Percentiles rank a stretch among this genome's conserved stretches.
phyloP scores from a whole-genome alignment of 2,329 filamentous ascomycete genomes.

The Hirsutella minnesotensis region DNA sequence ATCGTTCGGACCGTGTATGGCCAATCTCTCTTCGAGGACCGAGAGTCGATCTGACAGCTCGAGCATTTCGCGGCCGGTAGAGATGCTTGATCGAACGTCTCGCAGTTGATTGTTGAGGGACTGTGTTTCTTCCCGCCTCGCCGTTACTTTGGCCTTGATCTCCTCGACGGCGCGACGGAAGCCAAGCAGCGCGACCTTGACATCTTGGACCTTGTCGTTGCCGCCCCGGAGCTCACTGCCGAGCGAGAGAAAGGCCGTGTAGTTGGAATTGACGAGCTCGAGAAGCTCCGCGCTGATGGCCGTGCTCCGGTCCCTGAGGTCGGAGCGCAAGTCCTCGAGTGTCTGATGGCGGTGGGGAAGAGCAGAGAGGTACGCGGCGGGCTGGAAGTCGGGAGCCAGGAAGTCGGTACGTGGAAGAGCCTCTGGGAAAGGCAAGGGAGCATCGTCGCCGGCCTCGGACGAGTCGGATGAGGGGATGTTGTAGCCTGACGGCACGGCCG shows the following conservation, averaged over 20 bases:
- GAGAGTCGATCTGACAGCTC: conserved; percentile 53
- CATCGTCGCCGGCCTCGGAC: conserved; percentile 32
- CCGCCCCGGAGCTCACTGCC: conserved; percentile 75
- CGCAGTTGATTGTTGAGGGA: conserved; percentile 54
- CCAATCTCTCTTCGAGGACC: conserved; percentile 51
- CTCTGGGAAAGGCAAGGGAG: conserved; percentile 74
- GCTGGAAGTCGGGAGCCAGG: conserved; percentile 63
- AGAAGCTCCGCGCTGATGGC: conserved; percentile 76
- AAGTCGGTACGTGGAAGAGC: conserved; percentile 79
- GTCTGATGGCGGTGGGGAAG: conserved; percentile 86
- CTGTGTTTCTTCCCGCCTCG: conserved; percentile 51
- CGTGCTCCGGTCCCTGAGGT: conserved; percentile 70
- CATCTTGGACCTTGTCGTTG: conserved; percentile 82
- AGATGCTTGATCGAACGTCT: conserved; percentile 50
- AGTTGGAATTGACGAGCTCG: conserved; percentile 91
- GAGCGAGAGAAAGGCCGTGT: conserved; percentile 77
- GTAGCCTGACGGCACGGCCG: conserved; percentile 4
- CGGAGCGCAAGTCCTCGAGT: conserved; percentile 80
- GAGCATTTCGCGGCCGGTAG: conserved; percentile 48
- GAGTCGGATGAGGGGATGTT: conserved; percentile 5
- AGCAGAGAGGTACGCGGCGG: conserved; percentile 68
- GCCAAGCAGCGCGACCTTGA: conserved; percentile 74
- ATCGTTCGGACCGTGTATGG: conserved; percentile 32
- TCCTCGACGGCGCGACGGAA: conserved; percentile 74
- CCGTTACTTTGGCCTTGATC: conserved; percentile 53